phyloP scores from a whole-genome alignment of 148 eudicot genomes.

The Dianthus caryophyllus region DNA sequence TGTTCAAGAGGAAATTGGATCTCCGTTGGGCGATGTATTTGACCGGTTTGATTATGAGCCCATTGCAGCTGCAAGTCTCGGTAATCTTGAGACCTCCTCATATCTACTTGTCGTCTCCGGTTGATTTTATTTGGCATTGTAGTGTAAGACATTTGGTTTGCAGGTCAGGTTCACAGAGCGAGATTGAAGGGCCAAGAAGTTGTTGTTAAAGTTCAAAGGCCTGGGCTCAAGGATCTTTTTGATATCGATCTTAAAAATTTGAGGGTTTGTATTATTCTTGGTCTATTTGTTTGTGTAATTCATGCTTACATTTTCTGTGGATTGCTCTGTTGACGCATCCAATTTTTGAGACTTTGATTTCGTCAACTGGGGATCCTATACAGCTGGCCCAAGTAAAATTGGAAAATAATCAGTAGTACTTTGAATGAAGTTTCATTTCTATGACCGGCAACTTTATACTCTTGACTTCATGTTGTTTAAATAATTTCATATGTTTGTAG shows the following conservation, averaged over 20 bases:
- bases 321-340: neutral
- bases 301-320: neutral
- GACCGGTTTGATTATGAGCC: constrained; percentile 89
- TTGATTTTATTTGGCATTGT: constrained; percentile 9
- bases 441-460: neutral
- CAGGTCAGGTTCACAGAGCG: constrained; percentile 99
- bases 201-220: constrained; percentile 96
- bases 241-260: constrained; percentile 97
- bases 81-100: constrained; percentile 35
- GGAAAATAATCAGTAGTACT: neutral
- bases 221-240: constrained; percentile 96
- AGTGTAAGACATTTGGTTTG: constrained; percentile 23
- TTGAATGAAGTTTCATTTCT: neutral
- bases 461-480: constrained; percentile 8
- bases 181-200: constrained; percentile 82
- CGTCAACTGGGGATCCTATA: neutral
- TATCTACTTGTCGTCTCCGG: neutral
- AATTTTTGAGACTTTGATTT: neutral
- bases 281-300: neutral
- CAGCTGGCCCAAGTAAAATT: neutral
- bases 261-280: constrained; percentile 51
- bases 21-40: constrained; percentile 59
- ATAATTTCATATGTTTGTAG: constrained; percentile 33
- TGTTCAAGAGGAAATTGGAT: constrained; percentile 91
- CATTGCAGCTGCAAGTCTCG: constrained; percentile 97